phyloP scores from a whole-genome alignment of 495 filamentous ascomycete genomes.

The Cercophora samala region DNA sequence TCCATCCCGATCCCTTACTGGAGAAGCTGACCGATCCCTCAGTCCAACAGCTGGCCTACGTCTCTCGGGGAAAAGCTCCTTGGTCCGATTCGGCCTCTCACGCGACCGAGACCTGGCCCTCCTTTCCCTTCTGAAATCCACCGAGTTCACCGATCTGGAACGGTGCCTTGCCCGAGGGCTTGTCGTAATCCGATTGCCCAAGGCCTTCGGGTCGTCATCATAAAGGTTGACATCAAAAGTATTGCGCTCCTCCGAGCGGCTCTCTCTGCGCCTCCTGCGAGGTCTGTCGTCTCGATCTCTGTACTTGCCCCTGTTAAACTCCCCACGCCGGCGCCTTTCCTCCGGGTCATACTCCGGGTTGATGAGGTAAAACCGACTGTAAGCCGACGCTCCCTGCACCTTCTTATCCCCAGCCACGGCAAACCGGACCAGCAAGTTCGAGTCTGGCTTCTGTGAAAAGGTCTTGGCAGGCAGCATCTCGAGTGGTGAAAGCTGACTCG shows the following conservation, averaged over 20 bases:
- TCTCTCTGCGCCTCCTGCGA: conserved; percentile 49
- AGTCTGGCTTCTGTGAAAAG: conserved; percentile 63
- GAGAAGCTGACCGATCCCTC: conserved; percentile 68
- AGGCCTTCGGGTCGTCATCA: conserved; percentile 49
- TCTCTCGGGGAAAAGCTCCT: conserved; percentile 53
- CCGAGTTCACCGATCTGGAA: conserved; percentile 36
- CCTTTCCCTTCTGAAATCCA: conserved; percentile 27
- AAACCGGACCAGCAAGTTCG: conserved; percentile 65
- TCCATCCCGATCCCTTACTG: conserved; percentile 60
- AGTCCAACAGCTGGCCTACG: conserved; percentile 37
- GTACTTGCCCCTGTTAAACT: conserved; percentile 46
- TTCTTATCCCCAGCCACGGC: conserved; percentile 77
- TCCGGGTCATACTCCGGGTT: conserved; percentile 85
- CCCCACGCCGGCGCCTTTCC: conserved; percentile 56
- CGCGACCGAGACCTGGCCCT: conserved; percentile 27
- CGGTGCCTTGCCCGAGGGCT: conserved; percentile 28
- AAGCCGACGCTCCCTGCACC: conserved; percentile 65
- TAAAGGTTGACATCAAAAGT: conserved; percentile 24
- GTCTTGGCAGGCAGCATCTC: conserved; percentile 59
- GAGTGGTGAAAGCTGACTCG: conserved; percentile 47
- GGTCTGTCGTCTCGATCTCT: conserved; percentile 61
- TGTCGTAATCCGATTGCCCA: conserved; percentile 30
- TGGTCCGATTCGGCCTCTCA: conserved; percentile 29
- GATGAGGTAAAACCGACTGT: conserved; percentile 86
- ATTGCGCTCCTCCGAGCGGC: conserved; percentile 44